Conservation (phyloP, 345 rosid species). For the Laguncularia racemosa region DNA sequence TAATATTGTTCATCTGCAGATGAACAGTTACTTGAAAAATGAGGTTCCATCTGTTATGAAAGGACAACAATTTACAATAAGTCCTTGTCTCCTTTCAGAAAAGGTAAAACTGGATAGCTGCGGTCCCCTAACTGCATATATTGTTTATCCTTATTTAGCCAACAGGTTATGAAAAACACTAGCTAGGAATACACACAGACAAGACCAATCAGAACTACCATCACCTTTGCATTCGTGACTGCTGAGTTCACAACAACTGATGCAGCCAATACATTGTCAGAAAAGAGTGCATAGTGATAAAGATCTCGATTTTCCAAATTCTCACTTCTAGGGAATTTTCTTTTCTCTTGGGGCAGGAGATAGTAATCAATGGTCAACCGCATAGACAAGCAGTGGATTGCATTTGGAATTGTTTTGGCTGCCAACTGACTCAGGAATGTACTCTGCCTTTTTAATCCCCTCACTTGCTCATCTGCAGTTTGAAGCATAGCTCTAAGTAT, state of each 20-base stretch:
- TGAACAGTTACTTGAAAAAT: no score
- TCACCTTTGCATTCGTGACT: slow-evolving; percentile 86
- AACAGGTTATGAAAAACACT: neutral
- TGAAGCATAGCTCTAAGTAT: slow-evolving; percentile 98
- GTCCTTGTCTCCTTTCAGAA: no score
- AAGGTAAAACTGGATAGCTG: no score
- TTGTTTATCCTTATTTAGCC: no score
- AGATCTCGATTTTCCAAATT: slow-evolving; percentile 82
- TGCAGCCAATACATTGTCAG: slow-evolving; percentile 99
- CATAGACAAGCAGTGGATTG: slow-evolving; percentile 94
- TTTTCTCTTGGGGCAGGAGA: slow-evolving; percentile 85
- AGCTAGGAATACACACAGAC: neutral
- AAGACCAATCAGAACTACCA: slow-evolving; percentile 5
- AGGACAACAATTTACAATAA: no score
- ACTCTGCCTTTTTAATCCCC: slow-evolving; percentile 99
- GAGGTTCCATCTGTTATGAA: no score
- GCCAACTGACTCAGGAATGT: slow-evolving; percentile 97
- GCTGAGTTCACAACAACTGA: slow-evolving; percentile 99
- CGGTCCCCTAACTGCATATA: no score
- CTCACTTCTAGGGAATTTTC: slow-evolving; percentile 81
- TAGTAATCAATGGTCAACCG: slow-evolving; percentile 90
- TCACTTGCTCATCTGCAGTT: slow-evolving; percentile 93
- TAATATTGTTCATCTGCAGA: no score
- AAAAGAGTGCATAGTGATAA: slow-evolving; percentile 92
- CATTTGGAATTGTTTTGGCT: slow-evolving; percentile 94